A percentile compares a stretch with the other conserved stretches of the same genome.
Conservation (phyloP, 257 asterid genomes). For the Prunella vulgaris region DNA sequence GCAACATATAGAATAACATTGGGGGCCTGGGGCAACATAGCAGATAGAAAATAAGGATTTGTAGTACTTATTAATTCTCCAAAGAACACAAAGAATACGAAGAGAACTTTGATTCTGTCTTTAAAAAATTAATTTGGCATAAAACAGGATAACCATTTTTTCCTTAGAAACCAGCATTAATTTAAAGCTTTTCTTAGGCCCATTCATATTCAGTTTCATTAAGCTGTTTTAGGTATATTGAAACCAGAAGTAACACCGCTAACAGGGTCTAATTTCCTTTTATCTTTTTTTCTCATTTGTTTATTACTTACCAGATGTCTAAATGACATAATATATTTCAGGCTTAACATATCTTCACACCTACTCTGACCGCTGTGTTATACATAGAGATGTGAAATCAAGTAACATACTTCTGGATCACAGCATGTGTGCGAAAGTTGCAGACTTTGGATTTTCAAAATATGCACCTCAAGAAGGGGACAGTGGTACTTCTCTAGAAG, state of each 20-base stretch:
- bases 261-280: background rate
- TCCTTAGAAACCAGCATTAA: too few species aligned
- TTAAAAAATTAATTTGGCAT: too few species aligned
- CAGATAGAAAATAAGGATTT: too few species aligned
- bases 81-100: too few species aligned
- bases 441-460: constrained; percentile 82
- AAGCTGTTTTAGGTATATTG: background rate
- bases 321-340: constrained; percentile 25
- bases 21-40: too few species aligned
- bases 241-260: too few species aligned
- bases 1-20: too few species aligned
- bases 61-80: too few species aligned
- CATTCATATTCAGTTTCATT: too few species aligned
- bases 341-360: constrained; percentile 83
- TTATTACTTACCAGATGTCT: background rate
- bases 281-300: background rate
- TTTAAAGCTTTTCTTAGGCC: too few species aligned
- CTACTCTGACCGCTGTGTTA: constrained; percentile 68
- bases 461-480: constrained; percentile 95
- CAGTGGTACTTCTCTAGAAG: constrained; percentile 76
- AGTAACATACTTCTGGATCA: constrained; percentile 88
- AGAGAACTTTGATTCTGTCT: too few species aligned
- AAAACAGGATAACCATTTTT: too few species aligned
- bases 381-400: constrained; percentile 91
- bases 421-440: constrained; percentile 88